These are phyloP conservation scores for Monosporascus sp. DNA, from an alignment of 2,329 filamentous ascomycete species.

Conservation along the genomic window DNA sequence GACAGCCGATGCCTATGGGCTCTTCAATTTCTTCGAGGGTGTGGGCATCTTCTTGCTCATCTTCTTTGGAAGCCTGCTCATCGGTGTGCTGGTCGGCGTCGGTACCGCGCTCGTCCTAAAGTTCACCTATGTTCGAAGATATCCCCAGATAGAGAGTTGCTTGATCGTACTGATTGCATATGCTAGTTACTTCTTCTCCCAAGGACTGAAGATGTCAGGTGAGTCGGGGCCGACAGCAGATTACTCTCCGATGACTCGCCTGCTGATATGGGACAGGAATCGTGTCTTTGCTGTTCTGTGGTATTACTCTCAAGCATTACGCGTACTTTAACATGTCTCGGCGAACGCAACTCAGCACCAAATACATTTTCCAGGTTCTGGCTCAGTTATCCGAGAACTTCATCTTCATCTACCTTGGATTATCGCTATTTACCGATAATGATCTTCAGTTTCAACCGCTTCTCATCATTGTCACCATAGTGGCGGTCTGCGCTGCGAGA, in stretches of 20 bases:
- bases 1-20: slow-evolving; percentile 62
- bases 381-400: slow-evolving; percentile 97
- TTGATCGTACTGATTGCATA: slow-evolving; percentile 91
- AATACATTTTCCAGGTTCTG: slow-evolving; percentile 93
- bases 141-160: slow-evolving; percentile 95
- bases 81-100: slow-evolving; percentile 83
- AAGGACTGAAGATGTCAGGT: slow-evolving; percentile 95
- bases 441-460: slow-evolving; percentile 87
- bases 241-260: not conserved
- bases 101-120: slow-evolving; percentile 84
- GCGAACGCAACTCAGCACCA: slow-evolving; percentile 92
- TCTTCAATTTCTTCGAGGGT: slow-evolving; percentile 82
- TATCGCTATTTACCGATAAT: slow-evolving; percentile 89
- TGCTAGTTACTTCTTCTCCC: slow-evolving; percentile 95
- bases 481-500: slow-evolving; percentile 86
- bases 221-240: slow-evolving; percentile 28
- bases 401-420: slow-evolving; percentile 96
- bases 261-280: slow-evolving; percentile 57
- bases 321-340: slow-evolving; percentile 99
- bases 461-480: slow-evolving; percentile 86
- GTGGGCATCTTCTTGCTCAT: slow-evolving; percentile 91
- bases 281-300: slow-evolving; percentile 93
- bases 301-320: slow-evolving; percentile 97
- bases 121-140: slow-evolving; percentile 86
- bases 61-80: slow-evolving; percentile 89